Evolutionary conservation across 1,139 yeast species (phyloP).

Genomic region (Yamadazyma songkhlaensis): DNA sequence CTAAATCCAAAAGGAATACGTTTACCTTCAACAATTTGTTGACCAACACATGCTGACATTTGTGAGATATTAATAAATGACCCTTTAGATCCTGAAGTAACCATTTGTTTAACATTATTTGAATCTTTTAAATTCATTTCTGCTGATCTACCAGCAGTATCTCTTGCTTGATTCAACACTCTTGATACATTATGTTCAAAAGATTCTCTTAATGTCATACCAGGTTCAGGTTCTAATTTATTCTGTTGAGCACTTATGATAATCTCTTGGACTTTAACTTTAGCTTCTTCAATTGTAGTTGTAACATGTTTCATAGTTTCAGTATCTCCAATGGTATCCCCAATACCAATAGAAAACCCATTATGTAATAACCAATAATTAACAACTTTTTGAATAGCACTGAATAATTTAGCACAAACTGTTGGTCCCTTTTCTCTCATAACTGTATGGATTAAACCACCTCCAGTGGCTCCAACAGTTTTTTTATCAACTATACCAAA

Average conservation of each 20-base stretch:
- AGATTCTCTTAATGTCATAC: slow-evolving; percentile 98
- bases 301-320: slow-evolving; percentile 92
- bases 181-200: slow-evolving; percentile 97
- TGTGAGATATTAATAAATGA: slow-evolving; percentile 98
- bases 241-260: slow-evolving; percentile 90
- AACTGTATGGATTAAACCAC: slow-evolving; percentile 95
- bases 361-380: slow-evolving; percentile 95
- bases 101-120: slow-evolving; percentile 98
- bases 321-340: slow-evolving; percentile 99
- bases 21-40: slow-evolving; percentile 98
- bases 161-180: slow-evolving; percentile 97
- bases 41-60: slow-evolving; percentile 99
- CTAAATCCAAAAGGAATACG: slow-evolving; percentile 98
- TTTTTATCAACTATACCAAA: slow-evolving; percentile 98
- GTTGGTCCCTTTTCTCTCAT: slow-evolving; percentile 96
- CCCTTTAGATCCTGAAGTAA: slow-evolving; percentile 98
- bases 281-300: slow-evolving; percentile 88
- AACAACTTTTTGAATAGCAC: slow-evolving; percentile 91
- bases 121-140: slow-evolving; percentile 92
- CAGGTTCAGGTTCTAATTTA: slow-evolving; percentile 89
- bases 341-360: slow-evolving; percentile 98
- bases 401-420: slow-evolving; percentile 85
- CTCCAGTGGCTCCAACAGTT: slow-evolving; percentile 97
- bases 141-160: slow-evolving; percentile 97
- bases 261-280: slow-evolving; percentile 88